Percentiles rank a stretch among this genome's conserved stretches.
Evolutionary conservation across 495 filamentous ascomycete species (phyloP).

Genomic region (Penicillium subrubescens): DNA sequence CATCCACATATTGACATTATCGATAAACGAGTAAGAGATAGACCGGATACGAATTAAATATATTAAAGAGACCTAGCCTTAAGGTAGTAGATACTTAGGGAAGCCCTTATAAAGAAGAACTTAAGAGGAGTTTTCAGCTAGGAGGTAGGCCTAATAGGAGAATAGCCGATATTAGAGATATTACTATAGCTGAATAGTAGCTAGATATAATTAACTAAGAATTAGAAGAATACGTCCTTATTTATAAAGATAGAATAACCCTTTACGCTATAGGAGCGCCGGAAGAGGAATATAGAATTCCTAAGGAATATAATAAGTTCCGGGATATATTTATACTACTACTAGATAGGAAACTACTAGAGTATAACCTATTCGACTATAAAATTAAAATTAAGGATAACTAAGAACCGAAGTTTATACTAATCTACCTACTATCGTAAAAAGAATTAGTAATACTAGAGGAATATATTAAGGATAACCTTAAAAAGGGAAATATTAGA

Average conservation of each 20-base stretch:
- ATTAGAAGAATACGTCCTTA: background rate
- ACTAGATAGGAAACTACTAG: constrained; percentile 13
- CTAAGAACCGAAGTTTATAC: background rate
- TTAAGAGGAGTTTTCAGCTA: constrained; percentile 7
- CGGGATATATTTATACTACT: constrained; percentile 9
- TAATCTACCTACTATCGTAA: background rate
- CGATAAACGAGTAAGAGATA: background rate
- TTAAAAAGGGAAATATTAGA: background rate
- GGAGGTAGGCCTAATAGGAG: background rate
- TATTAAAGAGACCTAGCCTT: background rate
- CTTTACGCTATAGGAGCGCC: background rate
- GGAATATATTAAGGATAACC: constrained; percentile 2
- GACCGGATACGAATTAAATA: background rate
- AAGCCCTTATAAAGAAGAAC: background rate
- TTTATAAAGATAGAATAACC: background rate
- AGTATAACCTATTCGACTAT: background rate
- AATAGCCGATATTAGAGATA: background rate
- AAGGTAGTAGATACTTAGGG: background rate
- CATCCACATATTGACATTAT: no score
- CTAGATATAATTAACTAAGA: background rate
- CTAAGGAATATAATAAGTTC: background rate
- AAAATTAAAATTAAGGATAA: background rate
- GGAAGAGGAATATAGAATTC: background rate
- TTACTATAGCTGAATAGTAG: background rate
- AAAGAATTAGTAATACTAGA: constrained; percentile 9